Evolutionary conservation across 2,329 filamentous ascomycete species (phyloP), one percentile per base, ranked within the genome.

Genomic region (Claviceps capensis): DNA sequence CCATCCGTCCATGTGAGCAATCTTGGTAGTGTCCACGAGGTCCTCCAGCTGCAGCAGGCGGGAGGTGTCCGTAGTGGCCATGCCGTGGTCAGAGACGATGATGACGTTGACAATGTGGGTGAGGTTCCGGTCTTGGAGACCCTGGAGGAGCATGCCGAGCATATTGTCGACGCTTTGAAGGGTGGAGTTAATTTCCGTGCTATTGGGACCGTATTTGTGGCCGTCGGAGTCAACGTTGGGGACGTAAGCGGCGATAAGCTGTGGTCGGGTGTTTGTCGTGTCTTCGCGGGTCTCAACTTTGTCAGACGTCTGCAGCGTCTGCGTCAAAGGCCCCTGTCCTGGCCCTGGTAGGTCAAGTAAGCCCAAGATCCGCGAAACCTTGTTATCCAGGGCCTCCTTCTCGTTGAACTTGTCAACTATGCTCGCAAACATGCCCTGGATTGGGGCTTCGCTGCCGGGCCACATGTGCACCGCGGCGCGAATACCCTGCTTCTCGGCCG

Each of bases 11-110:
- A 82, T 85, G 63, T 93, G 88, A 53, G 85, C 84, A 45, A 97
- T 82, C 59, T 88, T 77, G 48, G 70, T 72, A 5, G 85, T 75
- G 63, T 96, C 88, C 47, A 97, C 75, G 4, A 97, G 69, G 62
- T 96, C 88, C 57, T 98, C 93, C 2, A 97, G 74, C 67, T 97
- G 93, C 26, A 97, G 77, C 46, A 97, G 72, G 11, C 93, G 79
- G 17, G 82, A 75, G 0, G 78, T 80, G 54, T 90, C 86, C 0
- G 93, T 97, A 0, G 89, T 95, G 1, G 93, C 93, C 93, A 98
- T 98, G 49, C 93, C 93, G 64, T 98, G 93, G 64, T 98, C 93
- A 0, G 89, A 96, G 2, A 98, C 91, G n/a, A 98, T 77, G 37
- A 98, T 82, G 7, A 98, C 78, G 58, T 98, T 98, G 63, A 97